Evolutionary conservation across 805 yeast genomes (phyloP).

Genomic region (Saturnispora ahearnii): DNA sequence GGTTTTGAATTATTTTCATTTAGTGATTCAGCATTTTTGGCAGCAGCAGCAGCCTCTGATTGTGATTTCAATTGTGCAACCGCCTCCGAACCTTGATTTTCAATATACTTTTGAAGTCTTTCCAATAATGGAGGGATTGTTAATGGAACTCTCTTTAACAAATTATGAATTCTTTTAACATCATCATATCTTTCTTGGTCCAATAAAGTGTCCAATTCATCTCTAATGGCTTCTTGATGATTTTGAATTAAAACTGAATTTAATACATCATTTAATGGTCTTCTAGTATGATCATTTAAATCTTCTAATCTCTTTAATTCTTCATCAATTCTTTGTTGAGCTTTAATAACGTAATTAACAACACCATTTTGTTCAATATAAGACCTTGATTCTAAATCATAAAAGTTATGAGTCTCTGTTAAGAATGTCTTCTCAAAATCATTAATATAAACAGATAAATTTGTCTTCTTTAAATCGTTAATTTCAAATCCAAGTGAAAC

Average conservation of each 20-base stretch:
- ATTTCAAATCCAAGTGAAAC: slow-evolving; percentile 86
- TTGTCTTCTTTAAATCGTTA: slow-evolving; percentile 79
- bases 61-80: slow-evolving; percentile 44
- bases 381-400: slow-evolving; percentile 54
- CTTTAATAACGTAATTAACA: slow-evolving; percentile 83
- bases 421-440: slow-evolving; percentile 73
- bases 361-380: slow-evolving; percentile 70
- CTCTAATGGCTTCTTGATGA: slow-evolving; percentile 68
- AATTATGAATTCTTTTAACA: slow-evolving; percentile 64
- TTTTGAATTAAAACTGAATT: slow-evolving; percentile 68
- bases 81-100: slow-evolving; percentile 51
- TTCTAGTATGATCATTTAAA: slow-evolving; percentile 78
- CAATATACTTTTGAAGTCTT: slow-evolving; percentile 64
- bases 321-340: slow-evolving; percentile 72
- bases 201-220: slow-evolving; percentile 66
- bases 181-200: slow-evolving; percentile 66
- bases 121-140: slow-evolving; percentile 73
- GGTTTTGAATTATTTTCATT: background rate
- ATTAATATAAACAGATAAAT: slow-evolving; percentile 70
- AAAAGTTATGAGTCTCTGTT: slow-evolving; percentile 56
- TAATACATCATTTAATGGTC: slow-evolving; percentile 64
- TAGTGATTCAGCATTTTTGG: slow-evolving; percentile 3
- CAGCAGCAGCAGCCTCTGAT: slow-evolving; percentile 13
- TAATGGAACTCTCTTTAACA: slow-evolving; percentile 69
- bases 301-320: slow-evolving; percentile 72